Percentiles rank a stretch among this genome's conserved stretches.
These are phyloP conservation scores for Curvularia hawaiiensis DNA, from an alignment of 2,329 filamentous ascomycete species.

Conservation along the genomic window DNA sequence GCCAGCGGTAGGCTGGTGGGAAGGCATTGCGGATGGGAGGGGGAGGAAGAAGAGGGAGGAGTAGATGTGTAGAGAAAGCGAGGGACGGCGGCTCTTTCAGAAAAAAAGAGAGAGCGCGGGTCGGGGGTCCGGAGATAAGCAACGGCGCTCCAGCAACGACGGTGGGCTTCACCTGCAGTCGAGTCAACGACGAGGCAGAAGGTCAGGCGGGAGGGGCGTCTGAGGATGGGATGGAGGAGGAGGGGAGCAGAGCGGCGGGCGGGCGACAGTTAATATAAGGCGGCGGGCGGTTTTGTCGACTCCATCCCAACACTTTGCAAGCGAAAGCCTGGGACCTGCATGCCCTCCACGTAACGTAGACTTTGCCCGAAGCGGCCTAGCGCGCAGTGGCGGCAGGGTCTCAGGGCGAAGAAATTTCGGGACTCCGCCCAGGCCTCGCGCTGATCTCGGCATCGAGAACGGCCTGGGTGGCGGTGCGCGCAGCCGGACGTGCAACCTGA, in stretches of 20 bases:
- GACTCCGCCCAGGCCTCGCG: slow-evolving; percentile 20
- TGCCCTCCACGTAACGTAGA: slow-evolving; percentile 23
- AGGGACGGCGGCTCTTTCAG: slow-evolving; percentile 23
- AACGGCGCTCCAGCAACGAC: slow-evolving; percentile 24
- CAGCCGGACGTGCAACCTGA: neutral
- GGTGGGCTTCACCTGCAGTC: slow-evolving; percentile 29
- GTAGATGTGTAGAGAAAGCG: slow-evolving; percentile 18
- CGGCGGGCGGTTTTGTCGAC: slow-evolving; percentile 15
- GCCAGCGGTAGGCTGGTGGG: slow-evolving; percentile 56
- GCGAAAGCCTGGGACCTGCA: slow-evolving; percentile 44
- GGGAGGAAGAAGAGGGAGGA: slow-evolving; percentile 2
- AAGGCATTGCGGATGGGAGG: slow-evolving; percentile 52
- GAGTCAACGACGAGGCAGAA: slow-evolving; percentile 27
- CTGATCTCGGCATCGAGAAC: slow-evolving; percentile 32
- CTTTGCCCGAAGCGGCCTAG: slow-evolving; percentile 27
- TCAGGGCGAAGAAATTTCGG: slow-evolving; percentile 37
- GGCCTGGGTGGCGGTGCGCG: slow-evolving; percentile 28
- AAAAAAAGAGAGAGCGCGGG: slow-evolving; percentile 21
- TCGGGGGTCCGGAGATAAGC: slow-evolving; percentile 14
- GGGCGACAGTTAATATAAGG: slow-evolving; percentile 14
- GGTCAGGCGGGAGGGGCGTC: slow-evolving; percentile 13
- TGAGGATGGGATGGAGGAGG: slow-evolving; percentile 15
- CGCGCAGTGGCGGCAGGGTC: slow-evolving; percentile 22
- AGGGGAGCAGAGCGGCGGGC: slow-evolving; percentile 12
- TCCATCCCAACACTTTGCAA: slow-evolving; percentile 31